phyloP scores from a whole-genome alignment of 495 filamentous ascomycete genomes.

The Viridothelium virens region DNA sequence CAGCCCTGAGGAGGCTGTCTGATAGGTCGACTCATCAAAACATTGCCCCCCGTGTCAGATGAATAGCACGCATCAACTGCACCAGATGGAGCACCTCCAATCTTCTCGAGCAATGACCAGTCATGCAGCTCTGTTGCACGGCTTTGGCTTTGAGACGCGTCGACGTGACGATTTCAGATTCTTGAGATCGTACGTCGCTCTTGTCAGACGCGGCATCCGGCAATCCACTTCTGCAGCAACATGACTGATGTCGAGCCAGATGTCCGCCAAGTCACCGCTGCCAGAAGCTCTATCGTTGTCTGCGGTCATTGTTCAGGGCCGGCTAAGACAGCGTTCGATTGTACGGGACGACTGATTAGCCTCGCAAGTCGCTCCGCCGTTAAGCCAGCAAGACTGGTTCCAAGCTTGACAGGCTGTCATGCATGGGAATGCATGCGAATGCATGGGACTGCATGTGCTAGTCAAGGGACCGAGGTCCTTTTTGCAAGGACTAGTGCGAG shows the following conservation, averaged over 20 bases:
- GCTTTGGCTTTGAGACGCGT: neutral
- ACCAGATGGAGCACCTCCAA: conserved; percentile 8
- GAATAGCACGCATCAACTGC: conserved; percentile 4
- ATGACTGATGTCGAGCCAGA: neutral
- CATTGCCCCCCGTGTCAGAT: conserved; percentile 6
- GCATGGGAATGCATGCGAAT: conserved; percentile 6
- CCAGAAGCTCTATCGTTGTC: too few relatives aligned
- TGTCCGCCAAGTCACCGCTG: neutral
- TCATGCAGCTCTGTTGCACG: conserved; percentile 9
- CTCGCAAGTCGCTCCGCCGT: neutral
- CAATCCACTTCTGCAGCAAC: neutral
- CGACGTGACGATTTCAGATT: neutral
- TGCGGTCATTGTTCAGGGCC: neutral
- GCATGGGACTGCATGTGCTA: conserved; percentile 10
- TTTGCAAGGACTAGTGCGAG: neutral
- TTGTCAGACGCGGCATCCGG: conserved; percentile 1
- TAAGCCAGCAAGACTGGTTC: neutral
- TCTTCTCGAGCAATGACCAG: neutral
- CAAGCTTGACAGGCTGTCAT: conserved; percentile 9
- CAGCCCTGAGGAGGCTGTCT: neutral
- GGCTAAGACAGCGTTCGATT: neutral
- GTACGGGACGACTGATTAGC: neutral
- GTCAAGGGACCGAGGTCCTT: conserved; percentile 6
- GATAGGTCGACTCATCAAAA: conserved; percentile 7
- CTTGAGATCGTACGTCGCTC: neutral